A percentile compares a stretch with the other conserved stretches of the same genome.
phyloP scores from a whole-genome alignment of 1,284 basidiomycete species.

The Cystobasidium sp. region DNA sequence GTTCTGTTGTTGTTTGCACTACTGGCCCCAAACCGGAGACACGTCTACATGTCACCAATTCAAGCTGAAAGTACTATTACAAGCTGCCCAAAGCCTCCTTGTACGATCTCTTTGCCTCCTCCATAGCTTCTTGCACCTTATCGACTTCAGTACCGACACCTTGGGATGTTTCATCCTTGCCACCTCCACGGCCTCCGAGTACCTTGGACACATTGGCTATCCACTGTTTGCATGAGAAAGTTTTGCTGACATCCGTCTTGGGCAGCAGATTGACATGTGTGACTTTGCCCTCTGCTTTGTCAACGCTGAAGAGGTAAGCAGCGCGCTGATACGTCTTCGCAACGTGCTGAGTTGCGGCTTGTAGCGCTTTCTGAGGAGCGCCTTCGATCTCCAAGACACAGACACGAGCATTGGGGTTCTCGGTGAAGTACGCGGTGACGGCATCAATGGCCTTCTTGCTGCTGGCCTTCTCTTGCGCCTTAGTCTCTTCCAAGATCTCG shows the following conservation, averaged over 20 bases:
- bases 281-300: conserved; percentile 68
- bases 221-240: conserved; percentile 81
- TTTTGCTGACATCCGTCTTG: conserved; percentile 65
- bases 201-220: conserved; percentile 74
- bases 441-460: conserved; percentile 59
- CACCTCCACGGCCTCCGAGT: conserved; percentile 86
- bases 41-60: background rate
- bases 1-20: no score
- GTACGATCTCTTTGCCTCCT: conserved; percentile 38
- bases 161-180: conserved; percentile 85
- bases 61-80: conserved; percentile 5
- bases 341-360: conserved; percentile 37
- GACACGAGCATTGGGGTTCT: conserved; percentile 44
- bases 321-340: conserved; percentile 80
- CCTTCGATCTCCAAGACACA: conserved; percentile 41
- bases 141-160: conserved; percentile 74
- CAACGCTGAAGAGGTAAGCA: conserved; percentile 83
- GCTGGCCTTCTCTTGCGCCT: conserved; percentile 76
- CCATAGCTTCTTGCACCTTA: conserved; percentile 70
- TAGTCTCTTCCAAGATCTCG: conserved; percentile 80
- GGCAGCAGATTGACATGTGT: conserved; percentile 87
- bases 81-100: conserved; percentile 26
- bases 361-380: conserved; percentile 34
- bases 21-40: background rate
- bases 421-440: conserved; percentile 41